Conservation (phyloP, 2,329 filamentous ascomycete species). For the Endoconidiophora polonica region DNA sequence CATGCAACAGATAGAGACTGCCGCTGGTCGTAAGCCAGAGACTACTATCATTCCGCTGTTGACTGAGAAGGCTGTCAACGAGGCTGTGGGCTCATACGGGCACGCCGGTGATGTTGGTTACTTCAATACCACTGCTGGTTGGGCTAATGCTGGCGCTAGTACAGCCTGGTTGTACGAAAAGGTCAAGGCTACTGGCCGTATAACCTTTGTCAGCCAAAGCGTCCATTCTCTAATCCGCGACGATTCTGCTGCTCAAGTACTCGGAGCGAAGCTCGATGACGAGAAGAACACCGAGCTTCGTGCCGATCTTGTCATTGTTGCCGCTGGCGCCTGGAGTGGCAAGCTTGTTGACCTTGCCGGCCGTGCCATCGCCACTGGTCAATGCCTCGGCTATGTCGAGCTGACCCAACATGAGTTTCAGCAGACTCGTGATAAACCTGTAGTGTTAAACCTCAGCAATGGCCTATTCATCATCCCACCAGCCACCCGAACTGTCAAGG, state of each 20-base stretch:
- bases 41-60: slow-evolving; percentile 30
- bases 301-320: slow-evolving; percentile 62
- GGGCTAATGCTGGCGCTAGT: slow-evolving; percentile 59
- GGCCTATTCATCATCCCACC: slow-evolving; percentile 66
- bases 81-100: slow-evolving; percentile 30
- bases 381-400: slow-evolving; percentile 61
- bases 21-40: slow-evolving; percentile 22
- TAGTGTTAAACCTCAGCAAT: slow-evolving; percentile 52
- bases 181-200: slow-evolving; percentile 37
- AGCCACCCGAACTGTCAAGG: slow-evolving; percentile 42
- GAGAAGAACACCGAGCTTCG: slow-evolving; percentile 26
- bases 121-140: slow-evolving; percentile 57
- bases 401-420: slow-evolving; percentile 57
- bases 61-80: slow-evolving; percentile 26
- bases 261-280: slow-evolving; percentile 37
- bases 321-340: slow-evolving; percentile 76
- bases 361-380: slow-evolving; percentile 63
- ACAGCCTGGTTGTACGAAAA: slow-evolving; percentile 47
- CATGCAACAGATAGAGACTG: slow-evolving; percentile 31
- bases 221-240: slow-evolving; percentile 27
- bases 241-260: slow-evolving; percentile 21
- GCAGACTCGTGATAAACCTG: slow-evolving; percentile 47
- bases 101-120: slow-evolving; percentile 51
- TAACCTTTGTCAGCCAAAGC: slow-evolving; percentile 36
- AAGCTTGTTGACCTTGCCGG: slow-evolving; percentile 62